Evolutionary conservation across 805 yeast genomes (phyloP).

Genomic region (Suhomyces sp.): DNA sequence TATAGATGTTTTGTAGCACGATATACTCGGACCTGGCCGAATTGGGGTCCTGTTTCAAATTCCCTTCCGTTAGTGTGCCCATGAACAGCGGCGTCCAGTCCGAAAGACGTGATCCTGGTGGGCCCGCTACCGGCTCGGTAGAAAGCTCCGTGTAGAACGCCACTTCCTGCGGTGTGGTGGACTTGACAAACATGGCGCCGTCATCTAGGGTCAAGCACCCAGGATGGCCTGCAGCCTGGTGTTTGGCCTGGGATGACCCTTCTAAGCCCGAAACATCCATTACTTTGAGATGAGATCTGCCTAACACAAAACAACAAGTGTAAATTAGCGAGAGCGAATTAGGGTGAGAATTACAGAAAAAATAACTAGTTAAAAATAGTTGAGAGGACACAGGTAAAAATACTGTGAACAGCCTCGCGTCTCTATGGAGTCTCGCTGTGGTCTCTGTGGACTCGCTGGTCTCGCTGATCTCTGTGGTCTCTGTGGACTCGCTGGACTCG

Average conservation of each 20-base stretch:
- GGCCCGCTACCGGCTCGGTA: constrained; percentile 10
- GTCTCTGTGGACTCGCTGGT: no score
- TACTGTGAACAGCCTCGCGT: no score
- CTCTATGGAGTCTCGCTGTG: no score
- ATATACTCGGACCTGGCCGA: constrained; percentile 37
- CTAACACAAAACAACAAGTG: no score
- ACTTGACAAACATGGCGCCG: constrained; percentile 73
- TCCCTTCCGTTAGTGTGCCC: constrained; percentile 56
- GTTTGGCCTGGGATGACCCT: constrained; percentile 19
- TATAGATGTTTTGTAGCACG: constrained; percentile 68
- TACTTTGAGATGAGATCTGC: not conserved
- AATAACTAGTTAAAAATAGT: no score
- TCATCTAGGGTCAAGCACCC: constrained; percentile 65
- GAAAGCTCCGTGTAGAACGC: constrained; percentile 58
- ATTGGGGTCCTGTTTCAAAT: constrained; percentile 1
- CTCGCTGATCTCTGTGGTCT: no score
- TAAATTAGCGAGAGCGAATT: not conserved
- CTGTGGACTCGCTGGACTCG: no score
- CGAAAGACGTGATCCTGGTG: constrained; percentile 30
- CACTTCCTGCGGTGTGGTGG: constrained; percentile 60
- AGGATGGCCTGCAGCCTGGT: constrained; percentile 91
- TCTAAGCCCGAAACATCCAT: not conserved
- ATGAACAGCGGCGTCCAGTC: constrained; percentile 65
- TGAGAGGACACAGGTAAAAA: no score
- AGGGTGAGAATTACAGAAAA: no score